Conservation (phyloP, 352 stramenopile species). For the Thraustochytrium sp. region DNA sequence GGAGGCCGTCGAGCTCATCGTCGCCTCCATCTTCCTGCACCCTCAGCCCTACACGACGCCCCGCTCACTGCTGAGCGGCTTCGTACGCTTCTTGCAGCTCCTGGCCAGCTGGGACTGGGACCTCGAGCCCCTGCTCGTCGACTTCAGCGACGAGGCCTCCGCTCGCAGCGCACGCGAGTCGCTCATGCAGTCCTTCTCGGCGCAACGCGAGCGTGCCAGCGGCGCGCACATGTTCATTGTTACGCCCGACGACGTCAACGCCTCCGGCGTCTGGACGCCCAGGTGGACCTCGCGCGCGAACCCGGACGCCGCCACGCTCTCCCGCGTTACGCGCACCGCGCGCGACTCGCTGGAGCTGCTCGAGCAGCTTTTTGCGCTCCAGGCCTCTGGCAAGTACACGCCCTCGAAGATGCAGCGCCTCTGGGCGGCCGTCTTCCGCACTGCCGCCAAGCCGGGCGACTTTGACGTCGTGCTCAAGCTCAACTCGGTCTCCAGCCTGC, state of each 20-base stretch:
- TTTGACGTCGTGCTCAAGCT: conserved; percentile 13
- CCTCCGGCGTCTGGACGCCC: neutral
- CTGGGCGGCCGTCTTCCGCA: neutral
- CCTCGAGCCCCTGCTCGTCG: conserved; percentile 52
- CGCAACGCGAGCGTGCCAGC: neutral
- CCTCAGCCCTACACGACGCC: conserved; percentile 57
- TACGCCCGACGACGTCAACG: neutral
- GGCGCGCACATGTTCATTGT: conserved; percentile 34
- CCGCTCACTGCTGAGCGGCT: conserved; percentile 68
- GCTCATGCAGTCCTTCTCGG: neutral
- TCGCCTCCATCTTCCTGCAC: conserved; percentile 66
- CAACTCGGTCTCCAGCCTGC: neutral
- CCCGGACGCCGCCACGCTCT: neutral
- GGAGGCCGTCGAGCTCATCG: conserved; percentile 68
- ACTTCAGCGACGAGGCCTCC: neutral
- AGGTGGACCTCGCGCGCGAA: neutral
- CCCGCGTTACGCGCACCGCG: neutral
- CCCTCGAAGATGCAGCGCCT: neutral
- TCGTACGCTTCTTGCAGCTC: conserved; percentile 68
- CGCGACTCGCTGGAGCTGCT: conserved; percentile 1
- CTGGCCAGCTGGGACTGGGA: conserved; percentile 67
- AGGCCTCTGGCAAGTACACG: conserved; percentile 10
- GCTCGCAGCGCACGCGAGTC: neutral
- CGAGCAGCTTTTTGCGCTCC: conserved; percentile 4
- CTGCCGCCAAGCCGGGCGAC: neutral